Evolutionary conservation across 1,139 yeast genomes (phyloP), one percentile per base, ranked within the genome.

Genomic region (Maudiozyma humilis): DNA sequence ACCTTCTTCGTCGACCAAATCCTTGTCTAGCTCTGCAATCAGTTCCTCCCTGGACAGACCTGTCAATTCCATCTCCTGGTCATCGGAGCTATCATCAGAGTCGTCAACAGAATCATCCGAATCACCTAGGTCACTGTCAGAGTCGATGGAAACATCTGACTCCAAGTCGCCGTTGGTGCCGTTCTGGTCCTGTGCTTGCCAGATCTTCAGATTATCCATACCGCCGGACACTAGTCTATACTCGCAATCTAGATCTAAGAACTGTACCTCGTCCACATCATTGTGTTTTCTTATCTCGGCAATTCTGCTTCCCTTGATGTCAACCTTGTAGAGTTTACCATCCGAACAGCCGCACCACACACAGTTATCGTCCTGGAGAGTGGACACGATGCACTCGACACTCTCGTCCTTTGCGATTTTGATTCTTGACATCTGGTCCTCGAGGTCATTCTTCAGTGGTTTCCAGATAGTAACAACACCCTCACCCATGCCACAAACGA

Each of bases 391-490:
- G 18, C 85, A 73, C 60, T 89, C 97, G 16, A 89, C 75, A 16
- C 93, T 82, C 31, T 86, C 91, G 34, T 77, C 79, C 47, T 75
- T 78, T 41, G 79, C 72, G 7, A 89, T 71, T 49, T 80, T 78
- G 16, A 89, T 75, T 46, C 97, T 71, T n/a, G 85, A 75, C 43
- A 87, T 71, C 63, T 88, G 96, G 63, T 89, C 97, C 51, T 70
- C 72, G 55, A 82, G 73, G 39, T 70, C 70, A 57, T 82, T 83
- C 59, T 76, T 76, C 35, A 76, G 71, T 36, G 82, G 78, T 53
- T 78, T 79, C 98, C 97, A 91, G n/a, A 84, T 70, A 0, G 97
- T 87, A 5, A 87, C 73, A n/a, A 87, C 76, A 2, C 97, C 97
- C 60, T 84, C 94, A 2, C 95, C 89, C 79, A 88, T 89, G 40